Evolutionary conservation across 2,329 filamentous ascomycete genomes (phyloP).

Genomic region (Hypomyces perniciosus): DNA sequence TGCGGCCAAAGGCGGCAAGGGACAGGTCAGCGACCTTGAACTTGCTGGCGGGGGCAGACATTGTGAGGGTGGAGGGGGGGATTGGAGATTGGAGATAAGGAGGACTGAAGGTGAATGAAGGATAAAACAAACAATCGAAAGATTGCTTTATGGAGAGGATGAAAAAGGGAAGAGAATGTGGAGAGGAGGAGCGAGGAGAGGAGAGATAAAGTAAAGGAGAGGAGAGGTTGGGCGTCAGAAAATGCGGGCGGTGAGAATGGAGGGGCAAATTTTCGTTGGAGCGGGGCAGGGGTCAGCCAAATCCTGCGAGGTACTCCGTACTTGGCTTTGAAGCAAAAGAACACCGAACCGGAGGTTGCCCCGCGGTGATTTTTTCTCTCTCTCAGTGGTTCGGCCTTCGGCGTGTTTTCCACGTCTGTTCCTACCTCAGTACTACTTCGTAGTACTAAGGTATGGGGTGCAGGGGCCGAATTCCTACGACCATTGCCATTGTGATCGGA

Average conservation of each 20-base stretch:
- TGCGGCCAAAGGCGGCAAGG: slow-evolving; percentile 95
- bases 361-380: too few relatives aligned
- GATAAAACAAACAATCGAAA: slow-evolving; percentile 14
- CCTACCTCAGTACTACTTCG: too few relatives aligned
- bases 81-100: slow-evolving; percentile 1
- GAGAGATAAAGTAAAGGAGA: slow-evolving; percentile 5
- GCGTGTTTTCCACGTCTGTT: too few relatives aligned
- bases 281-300: slow-evolving; percentile 7
- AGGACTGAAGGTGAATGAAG: slow-evolving; percentile 18
- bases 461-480: too few relatives aligned
- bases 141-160: neutral
- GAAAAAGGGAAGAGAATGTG: slow-evolving; percentile 7
- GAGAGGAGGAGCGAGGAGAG: slow-evolving; percentile 19
- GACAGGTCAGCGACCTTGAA: slow-evolving; percentile 99
- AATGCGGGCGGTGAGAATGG: slow-evolving; percentile 24
- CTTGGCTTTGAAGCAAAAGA: too few relatives aligned
- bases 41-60: slow-evolving; percentile 78
- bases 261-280: slow-evolving; percentile 24
- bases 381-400: too few relatives aligned
- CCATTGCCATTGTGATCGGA: too few relatives aligned
- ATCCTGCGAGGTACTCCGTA: slow-evolving; percentile 3
- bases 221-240: slow-evolving; percentile 8
- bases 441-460: too few relatives aligned
- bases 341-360: too few relatives aligned
- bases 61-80: slow-evolving; percentile 29